phyloP scores from a whole-genome alignment of 257 asterid species.

The Solanum clarkiae region DNA sequence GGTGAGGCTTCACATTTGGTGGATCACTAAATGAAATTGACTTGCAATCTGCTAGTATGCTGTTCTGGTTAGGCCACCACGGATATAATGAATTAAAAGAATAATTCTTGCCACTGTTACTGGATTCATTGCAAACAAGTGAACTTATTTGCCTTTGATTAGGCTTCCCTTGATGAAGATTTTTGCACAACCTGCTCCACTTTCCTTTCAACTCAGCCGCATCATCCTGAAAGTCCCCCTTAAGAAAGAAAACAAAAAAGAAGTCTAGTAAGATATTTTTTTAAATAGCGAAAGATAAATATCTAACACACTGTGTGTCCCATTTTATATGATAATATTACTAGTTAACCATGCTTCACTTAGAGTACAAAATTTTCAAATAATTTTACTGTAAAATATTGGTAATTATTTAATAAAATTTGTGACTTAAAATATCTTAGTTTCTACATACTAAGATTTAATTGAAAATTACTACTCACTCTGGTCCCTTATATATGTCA shows the following conservation, averaged over 20 bases:
- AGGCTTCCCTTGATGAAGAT: constrained; percentile 39
- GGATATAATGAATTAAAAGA: constrained; percentile 20
- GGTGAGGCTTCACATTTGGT: constrained; percentile 21
- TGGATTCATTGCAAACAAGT: constrained; percentile 14
- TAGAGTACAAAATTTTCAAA: neutral
- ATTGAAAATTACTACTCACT: neutral
- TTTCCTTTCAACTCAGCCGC: constrained; percentile 42
- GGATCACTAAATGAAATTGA: constrained; percentile 38
- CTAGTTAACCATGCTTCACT: neutral
- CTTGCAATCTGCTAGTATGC: constrained; percentile 24
- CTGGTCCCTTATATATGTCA: too few relatives aligned
- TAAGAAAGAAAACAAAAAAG: neutral
- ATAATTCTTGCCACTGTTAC: constrained; percentile 21
- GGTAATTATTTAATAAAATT: neutral
- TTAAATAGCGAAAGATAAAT: neutral
- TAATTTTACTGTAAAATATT: neutral
- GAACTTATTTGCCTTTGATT: constrained; percentile 13
- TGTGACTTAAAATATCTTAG: neutral
- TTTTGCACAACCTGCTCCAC: constrained; percentile 60
- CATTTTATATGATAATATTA: neutral
- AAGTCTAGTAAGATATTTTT: neutral
- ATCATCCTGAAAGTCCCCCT: constrained; percentile 34
- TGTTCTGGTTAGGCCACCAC: constrained; percentile 29
- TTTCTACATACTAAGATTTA: neutral
- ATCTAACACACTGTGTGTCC: neutral